Evolutionary conservation across 768 basidiomycete genomes (phyloP).

Genomic region (Clitopilus hobsonii): DNA sequence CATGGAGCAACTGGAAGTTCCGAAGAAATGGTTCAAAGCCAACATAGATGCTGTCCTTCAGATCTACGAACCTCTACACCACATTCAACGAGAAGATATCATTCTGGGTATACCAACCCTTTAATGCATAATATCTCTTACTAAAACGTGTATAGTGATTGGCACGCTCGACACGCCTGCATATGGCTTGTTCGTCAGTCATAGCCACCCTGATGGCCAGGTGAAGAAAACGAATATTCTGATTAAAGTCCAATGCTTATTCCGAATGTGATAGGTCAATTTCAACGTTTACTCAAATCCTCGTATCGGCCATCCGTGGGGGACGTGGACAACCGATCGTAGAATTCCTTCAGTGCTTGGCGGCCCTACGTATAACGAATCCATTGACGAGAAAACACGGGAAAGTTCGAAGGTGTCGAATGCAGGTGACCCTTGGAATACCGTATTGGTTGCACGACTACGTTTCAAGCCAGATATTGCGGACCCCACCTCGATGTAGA

Average conservation of each 20-base stretch:
- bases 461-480: slow-evolving; percentile 59
- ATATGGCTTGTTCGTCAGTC: slow-evolving; percentile 74
- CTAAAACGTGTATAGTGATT: slow-evolving; percentile 36
- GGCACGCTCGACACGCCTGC: slow-evolving; percentile 68
- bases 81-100: slow-evolving; percentile 55
- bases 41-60: slow-evolving; percentile 63
- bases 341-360: slow-evolving; percentile 32
- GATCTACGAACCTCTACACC: slow-evolving; percentile 42
- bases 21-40: slow-evolving; percentile 69
- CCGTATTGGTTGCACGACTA: slow-evolving; percentile 59
- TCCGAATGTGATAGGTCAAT: slow-evolving; percentile 39
- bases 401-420: slow-evolving; percentile 54
- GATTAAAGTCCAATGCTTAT: neutral
- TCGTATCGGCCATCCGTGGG: slow-evolving; percentile 62
- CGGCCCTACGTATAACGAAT: slow-evolving; percentile 47
- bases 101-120: slow-evolving; percentile 35
- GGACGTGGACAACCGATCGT: slow-evolving; percentile 60
- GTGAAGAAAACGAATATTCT: slow-evolving; percentile 19
- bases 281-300: slow-evolving; percentile 65
- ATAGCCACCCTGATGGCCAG: slow-evolving; percentile 60
- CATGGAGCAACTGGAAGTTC: slow-evolving; percentile 55
- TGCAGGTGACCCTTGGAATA: slow-evolving; percentile 41
- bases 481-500: slow-evolving; percentile 45
- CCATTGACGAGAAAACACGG: slow-evolving; percentile 23
- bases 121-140: neutral